Conservation (phyloP, 352 stramenopile genomes). For the Halophytophthora polymorphica region DNA sequence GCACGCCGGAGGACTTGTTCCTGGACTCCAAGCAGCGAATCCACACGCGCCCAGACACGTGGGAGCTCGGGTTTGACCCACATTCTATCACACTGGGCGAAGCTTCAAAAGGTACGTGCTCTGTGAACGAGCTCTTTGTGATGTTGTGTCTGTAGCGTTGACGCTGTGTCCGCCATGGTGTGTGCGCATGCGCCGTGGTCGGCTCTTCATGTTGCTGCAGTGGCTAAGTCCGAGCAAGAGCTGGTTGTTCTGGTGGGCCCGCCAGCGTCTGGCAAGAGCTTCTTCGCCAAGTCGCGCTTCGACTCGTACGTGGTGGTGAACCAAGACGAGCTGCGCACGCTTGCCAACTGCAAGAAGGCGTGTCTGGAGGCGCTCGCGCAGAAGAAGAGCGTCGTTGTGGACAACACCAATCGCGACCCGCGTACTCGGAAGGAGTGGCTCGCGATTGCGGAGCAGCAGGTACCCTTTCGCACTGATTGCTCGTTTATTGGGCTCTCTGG, state of each 20-base stretch:
- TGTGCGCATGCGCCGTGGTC: slow-evolving; percentile 21
- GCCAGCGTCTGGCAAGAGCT: slow-evolving; percentile 74
- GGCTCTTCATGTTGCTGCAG: slow-evolving; percentile 18
- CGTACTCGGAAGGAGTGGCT: slow-evolving; percentile 73
- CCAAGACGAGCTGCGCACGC: slow-evolving; percentile 84
- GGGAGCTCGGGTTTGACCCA: slow-evolving; percentile 76
- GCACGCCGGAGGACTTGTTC: slow-evolving; percentile 85
- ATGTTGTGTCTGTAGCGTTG: not conserved
- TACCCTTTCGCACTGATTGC: slow-evolving; percentile 8
- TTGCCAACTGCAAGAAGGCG: slow-evolving; percentile 68
- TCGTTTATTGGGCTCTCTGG: not conserved
- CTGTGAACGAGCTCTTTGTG: not conserved
- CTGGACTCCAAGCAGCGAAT: slow-evolving; percentile 62
- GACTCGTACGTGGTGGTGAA: slow-evolving; percentile 67
- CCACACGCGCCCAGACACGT: slow-evolving; percentile 63
- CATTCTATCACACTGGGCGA: slow-evolving; percentile 28
- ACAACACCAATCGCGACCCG: slow-evolving; percentile 81
- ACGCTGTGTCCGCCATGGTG: not conserved
- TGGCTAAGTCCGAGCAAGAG: slow-evolving; percentile 42
- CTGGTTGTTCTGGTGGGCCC: slow-evolving; percentile 70
- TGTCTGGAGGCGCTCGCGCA: slow-evolving; percentile 49
- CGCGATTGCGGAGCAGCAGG: slow-evolving; percentile 58
- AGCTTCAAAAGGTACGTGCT: slow-evolving; percentile 19
- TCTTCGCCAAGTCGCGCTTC: slow-evolving; percentile 46
- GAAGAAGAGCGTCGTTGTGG: slow-evolving; percentile 77